phyloP scores from a whole-genome alignment of 176 grass and related monocot genomes.

The Tillandsia leiboldiana region DNA sequence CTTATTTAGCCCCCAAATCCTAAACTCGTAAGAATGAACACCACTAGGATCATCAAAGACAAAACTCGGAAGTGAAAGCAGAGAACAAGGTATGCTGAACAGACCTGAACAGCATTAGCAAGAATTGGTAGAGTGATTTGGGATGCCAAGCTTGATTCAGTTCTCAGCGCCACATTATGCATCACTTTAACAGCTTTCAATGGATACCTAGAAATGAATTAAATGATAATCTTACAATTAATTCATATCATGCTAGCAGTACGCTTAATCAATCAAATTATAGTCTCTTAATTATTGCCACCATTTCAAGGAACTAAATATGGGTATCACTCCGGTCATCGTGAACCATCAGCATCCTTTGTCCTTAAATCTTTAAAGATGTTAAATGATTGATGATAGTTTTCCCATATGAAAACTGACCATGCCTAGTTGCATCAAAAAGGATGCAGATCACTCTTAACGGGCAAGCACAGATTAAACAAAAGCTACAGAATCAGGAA shows the following conservation, averaged over 20 bases:
- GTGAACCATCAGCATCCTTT: background rate
- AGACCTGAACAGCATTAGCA: slow-evolving; percentile 44
- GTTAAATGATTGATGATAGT: background rate
- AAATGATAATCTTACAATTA: slow-evolving; percentile 13
- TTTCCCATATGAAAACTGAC: background rate
- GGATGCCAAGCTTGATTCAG: slow-evolving; percentile 73
- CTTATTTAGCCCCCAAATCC: background rate
- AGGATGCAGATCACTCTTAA: background rate
- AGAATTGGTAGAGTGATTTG: slow-evolving; percentile 27
- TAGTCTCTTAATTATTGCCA: background rate
- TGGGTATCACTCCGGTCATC: no score
- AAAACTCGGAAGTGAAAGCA: background rate
- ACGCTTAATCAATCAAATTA: background rate
- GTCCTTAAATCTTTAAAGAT: background rate
- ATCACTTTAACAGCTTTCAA: slow-evolving; percentile 95
- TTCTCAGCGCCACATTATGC: slow-evolving; percentile 87
- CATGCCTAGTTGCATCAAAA: background rate
- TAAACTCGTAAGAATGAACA: background rate
- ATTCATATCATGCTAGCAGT: background rate
- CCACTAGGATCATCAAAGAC: background rate
- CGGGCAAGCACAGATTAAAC: background rate
- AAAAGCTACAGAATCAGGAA: background rate
- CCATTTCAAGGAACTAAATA: background rate
- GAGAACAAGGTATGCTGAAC: slow-evolving; percentile 7
- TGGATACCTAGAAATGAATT: slow-evolving; percentile 54